Evolutionary conservation across 2,329 filamentous ascomycete genomes (phyloP).

Genomic region (Aspergillus pseudonomiae): DNA sequence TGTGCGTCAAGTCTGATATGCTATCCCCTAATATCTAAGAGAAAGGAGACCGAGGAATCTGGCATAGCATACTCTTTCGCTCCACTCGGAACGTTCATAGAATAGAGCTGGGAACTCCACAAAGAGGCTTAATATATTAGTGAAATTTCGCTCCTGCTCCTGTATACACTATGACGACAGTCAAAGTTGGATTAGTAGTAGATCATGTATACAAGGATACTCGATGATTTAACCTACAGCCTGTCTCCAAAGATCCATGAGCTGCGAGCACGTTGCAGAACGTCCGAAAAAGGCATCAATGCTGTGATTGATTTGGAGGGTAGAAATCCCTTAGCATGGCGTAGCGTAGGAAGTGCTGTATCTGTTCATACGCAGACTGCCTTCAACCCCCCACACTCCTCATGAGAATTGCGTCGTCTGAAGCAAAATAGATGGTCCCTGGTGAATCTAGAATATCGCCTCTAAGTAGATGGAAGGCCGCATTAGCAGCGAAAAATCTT

Average conservation of each 20-base stretch:
- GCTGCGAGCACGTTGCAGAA: background rate
- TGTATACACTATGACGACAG: background rate
- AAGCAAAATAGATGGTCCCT: background rate
- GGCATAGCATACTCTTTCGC: background rate
- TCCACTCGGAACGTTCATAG: background rate
- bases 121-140: background rate
- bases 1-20: slow-evolving; percentile 87
- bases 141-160: background rate
- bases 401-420: background rate
- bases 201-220: background rate
- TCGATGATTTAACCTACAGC: background rate
- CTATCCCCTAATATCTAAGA: slow-evolving; percentile 79
- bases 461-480: background rate
- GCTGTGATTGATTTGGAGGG: background rate
- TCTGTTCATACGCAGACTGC: background rate
- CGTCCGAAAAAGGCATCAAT: background rate
- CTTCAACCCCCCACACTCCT: background rate
- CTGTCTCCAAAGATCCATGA: background rate
- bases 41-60: background rate
- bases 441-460: background rate
- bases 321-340: background rate
- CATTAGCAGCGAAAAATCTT: background rate
- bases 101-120: background rate
- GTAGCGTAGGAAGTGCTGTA: background rate
- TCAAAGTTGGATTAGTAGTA: background rate